Percentiles rank a stretch among this genome's conserved stretches.
Evolutionary conservation across 1,139 yeast genomes (phyloP).

Genomic region (Nakaseomyces kungkrabaensis): DNA sequence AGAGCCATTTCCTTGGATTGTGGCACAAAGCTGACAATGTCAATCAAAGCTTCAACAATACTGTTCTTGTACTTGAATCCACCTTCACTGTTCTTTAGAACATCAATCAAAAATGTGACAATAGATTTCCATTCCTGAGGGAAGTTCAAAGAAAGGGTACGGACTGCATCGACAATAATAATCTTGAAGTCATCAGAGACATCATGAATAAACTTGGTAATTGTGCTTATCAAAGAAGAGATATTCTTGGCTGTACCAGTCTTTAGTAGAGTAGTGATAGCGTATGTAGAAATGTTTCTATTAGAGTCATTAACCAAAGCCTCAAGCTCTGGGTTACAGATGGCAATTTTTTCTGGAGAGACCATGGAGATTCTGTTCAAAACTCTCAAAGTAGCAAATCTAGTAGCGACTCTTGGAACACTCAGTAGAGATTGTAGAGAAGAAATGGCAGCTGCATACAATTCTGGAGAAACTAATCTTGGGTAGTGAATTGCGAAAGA

Average conservation of each 20-base stretch:
- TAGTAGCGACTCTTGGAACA: conserved; percentile 84
- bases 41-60: conserved; percentile 86
- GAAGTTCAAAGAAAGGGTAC: conserved; percentile 84
- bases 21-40: conserved; percentile 79
- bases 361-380: conserved; percentile 76
- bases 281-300: conserved; percentile 95
- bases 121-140: conserved; percentile 82
- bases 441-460: conserved; percentile 54
- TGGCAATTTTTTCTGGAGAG: conserved; percentile 66
- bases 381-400: conserved; percentile 89
- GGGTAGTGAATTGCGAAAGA: conserved; percentile 35
- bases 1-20: conserved; percentile 78
- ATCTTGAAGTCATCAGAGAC: conserved; percentile 93
- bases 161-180: conserved; percentile 89
- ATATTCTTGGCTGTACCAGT: conserved; percentile 91
- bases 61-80: conserved; percentile 75
- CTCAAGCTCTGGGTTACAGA: conserved; percentile 76
- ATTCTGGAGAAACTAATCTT: conserved; percentile 48
- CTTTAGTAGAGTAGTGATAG: conserved; percentile 88
- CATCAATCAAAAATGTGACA: conserved; percentile 72
- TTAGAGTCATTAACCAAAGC: conserved; percentile 76
- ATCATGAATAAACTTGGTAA: conserved; percentile 84
- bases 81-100: conserved; percentile 78
- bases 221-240: conserved; percentile 78
- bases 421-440: conserved; percentile 67